Conservation (phyloP, 768 basidiomycete species). For the Glaciozyma antarctica region DNA sequence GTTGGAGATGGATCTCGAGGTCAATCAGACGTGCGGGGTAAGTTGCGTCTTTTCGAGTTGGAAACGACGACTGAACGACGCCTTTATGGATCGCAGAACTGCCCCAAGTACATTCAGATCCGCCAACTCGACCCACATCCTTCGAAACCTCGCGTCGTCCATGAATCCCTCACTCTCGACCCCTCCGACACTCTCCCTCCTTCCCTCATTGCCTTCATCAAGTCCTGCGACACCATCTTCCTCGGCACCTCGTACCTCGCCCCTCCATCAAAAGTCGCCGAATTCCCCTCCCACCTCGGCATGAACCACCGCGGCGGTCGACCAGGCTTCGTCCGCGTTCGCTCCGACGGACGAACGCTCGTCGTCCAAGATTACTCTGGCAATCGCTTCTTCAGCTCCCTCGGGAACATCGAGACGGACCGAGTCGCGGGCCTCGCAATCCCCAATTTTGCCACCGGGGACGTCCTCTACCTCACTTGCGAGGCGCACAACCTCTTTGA, state of each 20-base stretch:
- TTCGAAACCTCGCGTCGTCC: neutral
- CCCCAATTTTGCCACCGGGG: constrained; percentile 18
- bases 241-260: constrained; percentile 8
- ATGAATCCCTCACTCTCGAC: neutral
- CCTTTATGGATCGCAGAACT: neutral
- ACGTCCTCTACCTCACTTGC: constrained; percentile 21
- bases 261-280: neutral
- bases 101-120: constrained; percentile 26
- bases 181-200: constrained; percentile 1
- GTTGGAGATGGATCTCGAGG: constrained; percentile 1
- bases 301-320: constrained; percentile 24
- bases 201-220: constrained; percentile 1
- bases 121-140: constrained; percentile 6
- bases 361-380: constrained; percentile 20
- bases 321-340: constrained; percentile 15
- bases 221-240: constrained; percentile 4
- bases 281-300: constrained; percentile 10
- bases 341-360: constrained; percentile 3
- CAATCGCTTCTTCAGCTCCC: constrained; percentile 14
- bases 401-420: constrained; percentile 13
- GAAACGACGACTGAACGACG: neutral
- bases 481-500: constrained; percentile 9
- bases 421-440: constrained; percentile 14
- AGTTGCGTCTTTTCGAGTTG: neutral
- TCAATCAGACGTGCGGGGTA: neutral